Conservation (phyloP, 2,329 filamentous ascomycete species). For the Ascochyta lentis region DNA sequence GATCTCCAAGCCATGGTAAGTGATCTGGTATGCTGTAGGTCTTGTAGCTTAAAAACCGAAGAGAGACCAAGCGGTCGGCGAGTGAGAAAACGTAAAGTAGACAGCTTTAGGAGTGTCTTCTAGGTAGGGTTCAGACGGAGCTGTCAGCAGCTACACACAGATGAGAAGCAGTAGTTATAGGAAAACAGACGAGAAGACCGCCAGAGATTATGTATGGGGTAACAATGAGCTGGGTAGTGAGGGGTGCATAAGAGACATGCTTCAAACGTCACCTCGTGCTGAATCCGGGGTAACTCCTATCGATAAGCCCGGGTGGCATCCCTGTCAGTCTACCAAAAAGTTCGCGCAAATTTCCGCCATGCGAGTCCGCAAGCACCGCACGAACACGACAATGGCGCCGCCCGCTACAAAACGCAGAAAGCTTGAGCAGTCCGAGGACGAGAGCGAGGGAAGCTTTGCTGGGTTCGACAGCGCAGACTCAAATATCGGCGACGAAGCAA, state of each 20-base stretch:
- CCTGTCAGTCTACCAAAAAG: constrained; percentile 21
- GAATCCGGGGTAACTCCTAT: constrained; percentile 21
- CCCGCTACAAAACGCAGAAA: constrained; percentile 56
- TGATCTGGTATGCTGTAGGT: constrained; percentile 12
- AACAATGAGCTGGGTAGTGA: constrained; percentile 6
- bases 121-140: neutral
- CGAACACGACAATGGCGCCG: constrained; percentile 39
- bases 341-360: constrained; percentile 28
- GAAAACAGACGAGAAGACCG: neutral
- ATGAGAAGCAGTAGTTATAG: constrained; percentile 12
- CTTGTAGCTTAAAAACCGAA: constrained; percentile 9
- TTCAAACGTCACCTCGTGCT: constrained; percentile 10
- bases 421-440: constrained; percentile 49
- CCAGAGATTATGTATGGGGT: neutral
- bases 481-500: constrained; percentile 17
- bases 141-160: constrained; percentile 25
- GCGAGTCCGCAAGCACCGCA: constrained; percentile 11
- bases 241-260: constrained; percentile 16
- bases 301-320: constrained; percentile 26
- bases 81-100: constrained; percentile 25
- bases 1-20: constrained; percentile 87
- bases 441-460: constrained; percentile 37
- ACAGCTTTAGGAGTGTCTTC: constrained; percentile 20
- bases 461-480: constrained; percentile 29
- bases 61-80: constrained; percentile 18